These are phyloP conservation scores for Sungouiella blattae DNA, from an alignment of 805 yeast species.

Conservation along the genomic window DNA sequence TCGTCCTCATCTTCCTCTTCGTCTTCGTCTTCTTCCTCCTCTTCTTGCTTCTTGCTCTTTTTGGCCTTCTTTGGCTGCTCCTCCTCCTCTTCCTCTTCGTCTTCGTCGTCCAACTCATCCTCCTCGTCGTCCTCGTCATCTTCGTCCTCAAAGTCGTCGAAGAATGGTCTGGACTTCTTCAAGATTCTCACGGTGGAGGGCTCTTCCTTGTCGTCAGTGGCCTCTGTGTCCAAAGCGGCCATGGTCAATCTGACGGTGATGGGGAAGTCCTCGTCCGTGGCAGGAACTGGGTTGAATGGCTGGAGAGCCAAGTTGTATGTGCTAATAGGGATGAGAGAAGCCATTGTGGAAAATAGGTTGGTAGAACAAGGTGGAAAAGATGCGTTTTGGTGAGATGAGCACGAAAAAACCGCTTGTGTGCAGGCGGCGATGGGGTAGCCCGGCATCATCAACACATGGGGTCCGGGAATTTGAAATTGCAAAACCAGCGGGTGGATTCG, in stretches of 20 bases:
- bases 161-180: constrained; percentile 54
- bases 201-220: constrained; percentile 72
- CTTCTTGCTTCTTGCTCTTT: constrained; percentile 26
- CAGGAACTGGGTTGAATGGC: constrained; percentile 87
- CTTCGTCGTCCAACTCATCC: constrained; percentile 43
- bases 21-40: constrained; percentile 49
- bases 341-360: constrained; percentile 39
- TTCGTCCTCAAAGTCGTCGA: constrained; percentile 44
- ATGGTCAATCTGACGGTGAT: constrained; percentile 86
- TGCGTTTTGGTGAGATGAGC: constrained; percentile 4
- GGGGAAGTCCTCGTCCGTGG: constrained; percentile 82
- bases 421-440: neutral
- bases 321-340: constrained; percentile 77
- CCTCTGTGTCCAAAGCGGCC: constrained; percentile 93
- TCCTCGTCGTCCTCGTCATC: constrained; percentile 43
- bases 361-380: neutral
- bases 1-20: constrained; percentile 49
- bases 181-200: constrained; percentile 90
- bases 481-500: too few relatives aligned
- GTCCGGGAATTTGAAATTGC: too few relatives aligned
- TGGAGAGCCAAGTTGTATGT: constrained; percentile 79
- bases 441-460: too few relatives aligned
- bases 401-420: constrained; percentile 1
- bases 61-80: constrained; percentile 26
- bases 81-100: constrained; percentile 43